Conservation (phyloP, 331 rosid species). For the Malus hybrid region DNA sequence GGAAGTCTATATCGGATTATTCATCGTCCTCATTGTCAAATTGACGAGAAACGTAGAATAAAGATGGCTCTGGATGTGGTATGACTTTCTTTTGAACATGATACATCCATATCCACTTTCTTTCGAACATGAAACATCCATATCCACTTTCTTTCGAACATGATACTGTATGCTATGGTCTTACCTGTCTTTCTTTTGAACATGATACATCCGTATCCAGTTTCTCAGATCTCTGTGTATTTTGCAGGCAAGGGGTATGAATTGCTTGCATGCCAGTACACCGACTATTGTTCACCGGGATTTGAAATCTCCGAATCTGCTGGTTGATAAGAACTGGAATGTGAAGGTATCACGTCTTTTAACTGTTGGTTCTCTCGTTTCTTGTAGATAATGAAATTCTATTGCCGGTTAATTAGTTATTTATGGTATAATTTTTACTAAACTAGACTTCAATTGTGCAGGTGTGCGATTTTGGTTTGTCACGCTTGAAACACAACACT, state of each 20-base stretch:
- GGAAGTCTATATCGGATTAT: conserved; percentile 89
- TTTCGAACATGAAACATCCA: conserved; percentile 1
- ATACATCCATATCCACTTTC: conserved; percentile 11
- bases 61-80: conserved; percentile 99
- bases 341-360: conserved; percentile 61
- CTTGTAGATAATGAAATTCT: background rate
- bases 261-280: conserved; percentile 84
- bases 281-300: conserved; percentile 99
- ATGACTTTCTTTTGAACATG: conserved; percentile 17
- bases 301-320: conserved; percentile 92
- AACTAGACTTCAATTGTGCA: conserved; percentile 17
- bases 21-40: conserved; percentile 82
- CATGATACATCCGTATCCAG: conserved; percentile 11
- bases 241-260: conserved; percentile 97
- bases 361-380: conserved; percentile 1
- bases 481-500: conserved; percentile 93
- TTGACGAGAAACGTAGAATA: conserved; percentile 86
- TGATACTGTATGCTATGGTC: conserved; percentile 15
- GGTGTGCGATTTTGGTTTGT: conserved; percentile 96
- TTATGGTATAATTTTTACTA: background rate
- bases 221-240: conserved; percentile 10
- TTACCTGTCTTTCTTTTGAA: background rate
- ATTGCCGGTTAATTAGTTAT: background rate
- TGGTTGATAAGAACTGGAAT: conserved; percentile 98
- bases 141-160: conserved; percentile 9